phyloP scores from a whole-genome alignment of 495 filamentous ascomycete genomes.

The Glonium stellatum region DNA sequence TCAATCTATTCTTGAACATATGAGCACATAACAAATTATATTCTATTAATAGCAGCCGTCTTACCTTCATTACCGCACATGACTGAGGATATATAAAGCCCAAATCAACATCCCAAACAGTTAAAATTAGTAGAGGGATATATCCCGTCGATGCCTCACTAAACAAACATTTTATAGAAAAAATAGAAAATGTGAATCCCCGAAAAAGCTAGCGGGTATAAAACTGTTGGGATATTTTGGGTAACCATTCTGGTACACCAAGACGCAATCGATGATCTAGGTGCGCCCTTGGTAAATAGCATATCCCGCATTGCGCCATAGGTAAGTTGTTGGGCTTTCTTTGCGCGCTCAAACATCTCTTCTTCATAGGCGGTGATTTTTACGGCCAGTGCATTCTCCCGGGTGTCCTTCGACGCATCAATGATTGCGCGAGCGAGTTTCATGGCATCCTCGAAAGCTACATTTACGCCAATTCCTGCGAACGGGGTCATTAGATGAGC shows the following conservation, averaged over 20 bases:
- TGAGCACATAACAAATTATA: too few relatives aligned
- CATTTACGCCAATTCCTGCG: constrained; percentile 54
- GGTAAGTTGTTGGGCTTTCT: neutral
- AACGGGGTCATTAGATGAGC: constrained; percentile 58
- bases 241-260: neutral
- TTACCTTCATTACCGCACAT: too few relatives aligned
- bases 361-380: constrained; percentile 36
- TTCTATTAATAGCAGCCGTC: too few relatives aligned
- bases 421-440: constrained; percentile 46
- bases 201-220: too few relatives aligned
- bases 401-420: constrained; percentile 15
- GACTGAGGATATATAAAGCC: too few relatives aligned
- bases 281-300: neutral
- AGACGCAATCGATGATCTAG: neutral
- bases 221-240: neutral
- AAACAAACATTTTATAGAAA: too few relatives aligned
- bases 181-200: too few relatives aligned
- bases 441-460: constrained; percentile 53
- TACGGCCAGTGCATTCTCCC: constrained; percentile 23
- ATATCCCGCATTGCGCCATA: constrained; percentile 1
- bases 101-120: too few relatives aligned
- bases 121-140: too few relatives aligned
- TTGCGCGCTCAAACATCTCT: constrained; percentile 30
- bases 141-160: too few relatives aligned
- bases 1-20: too few relatives aligned